Conservation (phyloP, 1,284 basidiomycete genomes). For the Fomitiporia mediterranea region DNA sequence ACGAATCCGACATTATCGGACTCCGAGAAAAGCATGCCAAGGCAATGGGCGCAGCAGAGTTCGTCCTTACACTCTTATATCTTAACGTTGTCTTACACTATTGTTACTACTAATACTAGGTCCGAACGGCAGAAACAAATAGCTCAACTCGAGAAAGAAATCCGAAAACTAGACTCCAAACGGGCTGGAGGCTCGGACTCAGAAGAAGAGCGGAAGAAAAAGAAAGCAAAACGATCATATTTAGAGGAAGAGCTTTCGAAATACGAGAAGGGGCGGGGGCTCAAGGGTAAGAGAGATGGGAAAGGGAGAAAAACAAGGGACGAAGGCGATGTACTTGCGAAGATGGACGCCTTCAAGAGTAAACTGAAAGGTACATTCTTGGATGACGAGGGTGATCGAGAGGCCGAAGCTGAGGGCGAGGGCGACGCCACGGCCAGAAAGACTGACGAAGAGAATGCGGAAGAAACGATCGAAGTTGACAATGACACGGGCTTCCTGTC, state of each 20-base stretch:
- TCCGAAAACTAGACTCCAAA: conserved; percentile 65
- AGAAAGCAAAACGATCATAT: conserved; percentile 65
- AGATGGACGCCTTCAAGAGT: conserved; percentile 67
- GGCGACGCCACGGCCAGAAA: conserved; percentile 13
- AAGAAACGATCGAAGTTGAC: conserved; percentile 63
- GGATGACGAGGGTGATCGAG: conserved; percentile 29
- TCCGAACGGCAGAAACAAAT: conserved; percentile 48
- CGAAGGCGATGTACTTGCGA: conserved; percentile 73
- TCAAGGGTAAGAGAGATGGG: conserved; percentile 48
- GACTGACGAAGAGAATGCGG: conserved; percentile 16
- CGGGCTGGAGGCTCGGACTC: conserved; percentile 48
- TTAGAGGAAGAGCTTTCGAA: conserved; percentile 77
- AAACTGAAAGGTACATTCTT: conserved; percentile 51
- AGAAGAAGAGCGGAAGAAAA: conserved; percentile 53
- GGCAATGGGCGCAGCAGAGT: conserved; percentile 59
- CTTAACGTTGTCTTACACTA: background rate
- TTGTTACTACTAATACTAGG: background rate
- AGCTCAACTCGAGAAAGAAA: conserved; percentile 82
- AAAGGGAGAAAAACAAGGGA: conserved; percentile 47
- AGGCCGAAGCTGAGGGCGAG: conserved; percentile 24
- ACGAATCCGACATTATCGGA: conserved; percentile 53
- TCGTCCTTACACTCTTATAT: conserved; percentile 24
- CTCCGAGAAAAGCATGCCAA: conserved; percentile 72
- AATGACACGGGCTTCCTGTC: conserved; percentile 76
- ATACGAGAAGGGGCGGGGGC: conserved; percentile 63